Evolutionary conservation across 1,284 basidiomycete species (phyloP).

Genomic region (Melampsora americana): DNA sequence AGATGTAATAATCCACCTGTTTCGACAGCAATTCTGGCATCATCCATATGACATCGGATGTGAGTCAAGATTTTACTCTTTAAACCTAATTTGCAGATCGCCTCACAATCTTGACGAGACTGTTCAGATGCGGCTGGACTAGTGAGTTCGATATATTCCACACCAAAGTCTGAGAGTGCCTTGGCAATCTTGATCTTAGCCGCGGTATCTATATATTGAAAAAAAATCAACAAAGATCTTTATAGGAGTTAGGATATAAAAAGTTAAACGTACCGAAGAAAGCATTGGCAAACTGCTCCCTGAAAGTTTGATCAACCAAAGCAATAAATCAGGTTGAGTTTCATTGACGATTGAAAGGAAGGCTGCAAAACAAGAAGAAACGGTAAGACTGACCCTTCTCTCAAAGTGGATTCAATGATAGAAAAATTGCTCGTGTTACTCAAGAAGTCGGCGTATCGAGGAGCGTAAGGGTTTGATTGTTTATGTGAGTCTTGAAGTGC

Average conservation of each 20-base stretch:
- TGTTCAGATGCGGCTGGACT: conserved; percentile 98
- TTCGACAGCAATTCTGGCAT: conserved; percentile 96
- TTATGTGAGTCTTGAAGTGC: background rate
- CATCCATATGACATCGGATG: conserved; percentile 99
- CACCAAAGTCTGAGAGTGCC: conserved; percentile 90
- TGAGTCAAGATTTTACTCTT: conserved; percentile 97
- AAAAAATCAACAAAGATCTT: background rate
- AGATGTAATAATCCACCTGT: conserved; percentile 76
- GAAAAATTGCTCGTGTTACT: conserved; percentile 82
- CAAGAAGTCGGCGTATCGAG: conserved; percentile 45
- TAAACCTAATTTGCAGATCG: conserved; percentile 98
- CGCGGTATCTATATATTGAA: conserved; percentile 72
- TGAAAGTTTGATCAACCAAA: conserved; percentile 58
- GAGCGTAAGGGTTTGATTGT: conserved; percentile 45
- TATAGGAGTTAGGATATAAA: background rate
- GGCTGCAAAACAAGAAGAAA: background rate
- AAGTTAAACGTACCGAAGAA: conserved; percentile 65
- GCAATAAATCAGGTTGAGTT: background rate
- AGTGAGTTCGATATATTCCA: conserved; percentile 99
- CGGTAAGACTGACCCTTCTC: conserved; percentile 35
- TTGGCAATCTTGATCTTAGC: conserved; percentile 99
- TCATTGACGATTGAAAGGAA: background rate
- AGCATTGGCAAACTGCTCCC: conserved; percentile 96
- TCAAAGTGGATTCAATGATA: conserved; percentile 44
- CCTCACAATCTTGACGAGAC: conserved; percentile 89